Base-by-base conservation (phyloP, 1,284 basidiomycete species). In the Malassezia vespertilionis region DNA sequence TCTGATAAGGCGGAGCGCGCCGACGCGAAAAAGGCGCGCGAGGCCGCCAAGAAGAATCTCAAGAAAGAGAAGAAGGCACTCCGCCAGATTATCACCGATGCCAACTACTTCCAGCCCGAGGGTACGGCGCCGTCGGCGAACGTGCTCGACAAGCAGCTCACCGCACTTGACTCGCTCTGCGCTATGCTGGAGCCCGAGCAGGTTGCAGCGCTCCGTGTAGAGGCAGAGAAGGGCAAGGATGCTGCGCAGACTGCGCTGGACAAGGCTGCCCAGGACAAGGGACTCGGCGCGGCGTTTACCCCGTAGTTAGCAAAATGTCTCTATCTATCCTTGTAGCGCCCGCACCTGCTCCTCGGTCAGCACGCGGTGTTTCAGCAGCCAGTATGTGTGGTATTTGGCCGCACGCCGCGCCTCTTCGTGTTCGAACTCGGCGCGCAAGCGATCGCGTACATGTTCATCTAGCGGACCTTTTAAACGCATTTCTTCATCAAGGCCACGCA, bases 1-100 rank as follows among this genome's bases (percentile, higher is more conserved):
- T 60, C 63, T 54, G 56, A 58, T 48, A 54, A 74, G 63, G 84
- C 84, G 3, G 86, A 83, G 68, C 71, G 74, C 38, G 77, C 75
- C 48, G 90, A 88, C 38, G 87, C 88, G 18, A 97, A 97, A 77
- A 96, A 96, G 77, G 86, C 86, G n/a, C 77, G 80, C 59, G 79
- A 82, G 59, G 79, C 80, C 18, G 72, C 71, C 31, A 69, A 67
- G 52, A 69, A 69, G 57, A 61, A 61, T 18, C 52, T 69, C 52
- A 69, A 69, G 52, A 65, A 60, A 50, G 60, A 66, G 44, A 69
- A 69, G 58, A 69, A 69, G 57, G 55, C 54, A 20, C 53, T 69
- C 18, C 56, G 74, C 32, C 71, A 72, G 42, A 69, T 77, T 45
- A 73, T 79, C 55, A 71, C 76, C 24, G 60, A 71, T 15, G 73